These are phyloP conservation scores for Hanseniaspora meyeri DNA, from an alignment of 805 yeast species.

Conservation along the genomic window DNA sequence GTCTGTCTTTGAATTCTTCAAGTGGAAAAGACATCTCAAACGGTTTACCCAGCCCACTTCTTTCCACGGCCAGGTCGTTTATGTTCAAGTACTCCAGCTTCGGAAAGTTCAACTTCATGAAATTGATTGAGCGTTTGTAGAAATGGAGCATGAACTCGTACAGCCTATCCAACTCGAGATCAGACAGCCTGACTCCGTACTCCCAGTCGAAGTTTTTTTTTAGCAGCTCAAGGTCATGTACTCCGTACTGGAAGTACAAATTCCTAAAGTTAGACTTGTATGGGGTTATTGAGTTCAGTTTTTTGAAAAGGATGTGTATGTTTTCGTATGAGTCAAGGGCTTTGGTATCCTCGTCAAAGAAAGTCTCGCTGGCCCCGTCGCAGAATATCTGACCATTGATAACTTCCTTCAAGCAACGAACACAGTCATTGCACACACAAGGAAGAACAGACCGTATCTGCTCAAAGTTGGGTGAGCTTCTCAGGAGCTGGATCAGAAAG, in stretches of 20 bases:
- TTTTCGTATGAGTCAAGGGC: neutral
- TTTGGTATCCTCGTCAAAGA: neutral
- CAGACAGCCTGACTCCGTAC: neutral
- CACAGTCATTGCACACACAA: conserved; percentile 5
- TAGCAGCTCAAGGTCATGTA: neutral
- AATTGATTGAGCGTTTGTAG: neutral
- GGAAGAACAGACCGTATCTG: conserved; percentile 1
- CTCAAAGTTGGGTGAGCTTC: neutral
- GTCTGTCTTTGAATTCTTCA: neutral
- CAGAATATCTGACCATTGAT: neutral
- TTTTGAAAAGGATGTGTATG: conserved; percentile 3
- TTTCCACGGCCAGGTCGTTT: conserved; percentile 3
- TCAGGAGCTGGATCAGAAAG: neutral
- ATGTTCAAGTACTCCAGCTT: conserved; percentile 1
- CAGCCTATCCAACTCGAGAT: neutral
- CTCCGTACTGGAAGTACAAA: conserved; percentile 2
- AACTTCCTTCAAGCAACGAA: neutral
- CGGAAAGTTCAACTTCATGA: neutral
- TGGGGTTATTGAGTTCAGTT: conserved; percentile 3
- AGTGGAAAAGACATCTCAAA: neutral
- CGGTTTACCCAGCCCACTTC: neutral
- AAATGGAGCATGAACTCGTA: conserved; percentile 1
- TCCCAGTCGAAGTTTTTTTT: neutral
- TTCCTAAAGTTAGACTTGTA: neutral
- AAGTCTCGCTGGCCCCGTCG: neutral